Evolutionary conservation across 1,284 basidiomycete genomes (phyloP).

Genomic region (Ganoderma resinaceum): DNA sequence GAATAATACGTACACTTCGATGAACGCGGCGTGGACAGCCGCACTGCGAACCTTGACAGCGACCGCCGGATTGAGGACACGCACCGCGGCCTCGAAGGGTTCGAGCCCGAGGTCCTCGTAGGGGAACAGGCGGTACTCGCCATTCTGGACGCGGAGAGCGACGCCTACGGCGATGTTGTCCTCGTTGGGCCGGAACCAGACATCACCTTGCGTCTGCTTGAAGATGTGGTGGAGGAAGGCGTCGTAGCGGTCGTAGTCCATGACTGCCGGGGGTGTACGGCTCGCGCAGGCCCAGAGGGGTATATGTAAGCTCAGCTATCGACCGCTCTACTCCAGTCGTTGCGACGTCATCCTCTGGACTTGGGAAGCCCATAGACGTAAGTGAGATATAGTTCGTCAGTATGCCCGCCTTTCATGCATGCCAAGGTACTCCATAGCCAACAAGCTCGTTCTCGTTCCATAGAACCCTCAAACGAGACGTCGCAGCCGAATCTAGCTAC

Average conservation of each 20-base stretch:
- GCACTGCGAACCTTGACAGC: slow-evolving; percentile 84
- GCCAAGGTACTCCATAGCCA: background rate
- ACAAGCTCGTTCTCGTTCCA: background rate
- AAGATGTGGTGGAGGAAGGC: slow-evolving; percentile 61
- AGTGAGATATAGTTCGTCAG: background rate
- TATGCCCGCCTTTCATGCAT: background rate
- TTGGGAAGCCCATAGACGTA: background rate
- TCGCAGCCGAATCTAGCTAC: background rate
- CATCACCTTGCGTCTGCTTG: slow-evolving; percentile 64
- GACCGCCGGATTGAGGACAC: slow-evolving; percentile 82
- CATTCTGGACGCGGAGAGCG: slow-evolving; percentile 65
- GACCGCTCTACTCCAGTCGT: background rate
- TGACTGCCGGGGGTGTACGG: slow-evolving; percentile 31
- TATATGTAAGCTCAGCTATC: background rate
- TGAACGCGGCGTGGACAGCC: slow-evolving; percentile 79
- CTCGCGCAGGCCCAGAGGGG: background rate
- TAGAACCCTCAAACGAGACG: background rate
- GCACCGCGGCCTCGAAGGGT: slow-evolving; percentile 76
- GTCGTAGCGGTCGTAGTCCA: slow-evolving; percentile 59
- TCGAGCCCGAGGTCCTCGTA: slow-evolving; percentile 73
- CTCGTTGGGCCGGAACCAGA: slow-evolving; percentile 63
- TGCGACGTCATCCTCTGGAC: background rate
- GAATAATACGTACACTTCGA: slow-evolving; percentile 64
- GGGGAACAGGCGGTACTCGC: slow-evolving; percentile 72
- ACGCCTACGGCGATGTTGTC: slow-evolving; percentile 64